Evolutionary conservation across 1,284 basidiomycete genomes (phyloP).

Genomic region (Caloboletus inedulis): DNA sequence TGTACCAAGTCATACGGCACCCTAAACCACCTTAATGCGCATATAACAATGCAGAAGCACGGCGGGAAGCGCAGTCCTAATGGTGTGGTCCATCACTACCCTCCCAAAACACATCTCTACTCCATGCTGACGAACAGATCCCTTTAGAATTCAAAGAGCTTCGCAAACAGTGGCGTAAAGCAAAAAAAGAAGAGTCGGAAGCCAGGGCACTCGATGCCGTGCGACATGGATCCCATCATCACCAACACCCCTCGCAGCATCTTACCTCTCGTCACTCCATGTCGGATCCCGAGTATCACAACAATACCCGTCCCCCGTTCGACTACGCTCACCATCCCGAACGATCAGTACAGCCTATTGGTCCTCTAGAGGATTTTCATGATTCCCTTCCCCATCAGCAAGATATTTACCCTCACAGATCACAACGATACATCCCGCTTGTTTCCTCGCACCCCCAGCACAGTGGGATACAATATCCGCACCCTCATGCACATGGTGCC

Average conservation of each 20-base stretch:
- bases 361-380: constrained; percentile 19
- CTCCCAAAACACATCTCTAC: background rate
- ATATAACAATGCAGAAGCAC: constrained; percentile 92
- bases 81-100: constrained; percentile 47
- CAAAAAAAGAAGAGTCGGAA: constrained; percentile 74
- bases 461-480: constrained; percentile 14
- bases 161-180: constrained; percentile 91
- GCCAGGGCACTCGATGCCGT: constrained; percentile 16
- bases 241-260: constrained; percentile 19
- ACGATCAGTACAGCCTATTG: constrained; percentile 13
- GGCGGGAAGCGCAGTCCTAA: constrained; percentile 79
- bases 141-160: constrained; percentile 93
- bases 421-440: constrained; percentile 29
- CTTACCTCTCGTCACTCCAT: constrained; percentile 23
- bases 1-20: constrained; percentile 87
- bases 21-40: constrained; percentile 89
- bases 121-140: constrained; percentile 11
- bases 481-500: constrained; percentile 12
- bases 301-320: constrained; percentile 13
- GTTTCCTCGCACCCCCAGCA: constrained; percentile 19
- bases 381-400: constrained; percentile 17
- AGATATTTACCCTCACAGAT: constrained; percentile 25
- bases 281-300: constrained; percentile 18
- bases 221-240: constrained; percentile 19
- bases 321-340: constrained; percentile 20